Evolutionary conservation across 345 rosid species (phyloP).

Genomic region (Zanthoxylum bungeanum): DNA sequence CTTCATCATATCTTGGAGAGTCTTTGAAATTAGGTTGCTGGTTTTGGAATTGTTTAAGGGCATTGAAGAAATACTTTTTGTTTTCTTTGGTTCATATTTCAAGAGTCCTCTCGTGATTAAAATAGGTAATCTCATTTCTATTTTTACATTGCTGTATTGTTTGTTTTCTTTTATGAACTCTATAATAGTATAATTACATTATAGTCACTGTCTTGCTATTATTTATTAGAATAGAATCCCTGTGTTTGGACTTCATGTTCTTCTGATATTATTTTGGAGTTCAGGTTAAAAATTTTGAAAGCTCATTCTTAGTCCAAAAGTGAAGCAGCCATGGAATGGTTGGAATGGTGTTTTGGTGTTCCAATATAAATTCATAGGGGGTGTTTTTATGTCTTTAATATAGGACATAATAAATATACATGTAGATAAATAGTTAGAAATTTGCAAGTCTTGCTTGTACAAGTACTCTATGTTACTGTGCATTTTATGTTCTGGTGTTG

Average conservation of each 20-base stretch:
- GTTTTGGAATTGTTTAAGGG: constrained; percentile 3
- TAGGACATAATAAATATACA: neutral
- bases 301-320: neutral
- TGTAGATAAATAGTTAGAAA: neutral
- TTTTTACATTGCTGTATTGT: neutral
- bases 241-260: neutral
- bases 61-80: constrained; percentile 6
- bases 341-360: neutral
- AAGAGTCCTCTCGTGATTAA: neutral
- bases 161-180: neutral
- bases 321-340: neutral
- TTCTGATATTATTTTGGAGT: neutral
- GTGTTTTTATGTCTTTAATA: too few relatives aligned
- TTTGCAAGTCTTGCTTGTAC: neutral
- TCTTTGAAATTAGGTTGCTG: constrained; percentile 31
- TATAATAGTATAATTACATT: neutral
- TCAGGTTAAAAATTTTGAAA: neutral
- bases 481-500: neutral
- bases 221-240: neutral
- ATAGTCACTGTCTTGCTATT: neutral
- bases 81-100: constrained; percentile 8
- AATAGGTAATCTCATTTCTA: constrained; percentile 4
- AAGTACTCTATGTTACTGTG: neutral
- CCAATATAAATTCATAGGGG: neutral
- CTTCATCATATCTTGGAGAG: constrained; percentile 80